These are phyloP conservation scores for Tuber magnatum DNA, from an alignment of 495 filamentous ascomycete genomes.

Conservation along the genomic window DNA sequence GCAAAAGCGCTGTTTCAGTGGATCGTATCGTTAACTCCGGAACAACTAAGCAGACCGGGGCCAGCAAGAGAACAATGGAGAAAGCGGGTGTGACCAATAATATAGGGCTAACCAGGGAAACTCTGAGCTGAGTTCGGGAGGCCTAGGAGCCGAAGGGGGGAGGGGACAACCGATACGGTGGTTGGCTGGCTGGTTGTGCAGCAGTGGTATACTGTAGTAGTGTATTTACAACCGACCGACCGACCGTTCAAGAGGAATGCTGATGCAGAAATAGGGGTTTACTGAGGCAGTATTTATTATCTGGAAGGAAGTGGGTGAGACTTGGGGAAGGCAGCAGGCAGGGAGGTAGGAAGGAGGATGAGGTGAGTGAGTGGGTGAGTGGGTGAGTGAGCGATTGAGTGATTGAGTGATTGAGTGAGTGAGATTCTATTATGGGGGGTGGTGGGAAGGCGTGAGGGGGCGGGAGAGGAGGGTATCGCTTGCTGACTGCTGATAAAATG, in stretches of 20 bases:
- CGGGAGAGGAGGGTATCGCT: not conserved
- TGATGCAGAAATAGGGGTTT: not conserved
- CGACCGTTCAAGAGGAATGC: not conserved
- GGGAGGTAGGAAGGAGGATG: not conserved
- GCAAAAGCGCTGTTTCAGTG: conserved; percentile 9
- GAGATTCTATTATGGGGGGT: not conserved
- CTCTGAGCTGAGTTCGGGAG: conserved; percentile 1
- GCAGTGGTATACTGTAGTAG: not conserved
- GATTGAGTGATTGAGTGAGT: not conserved
- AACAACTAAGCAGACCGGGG: conserved; percentile 3
- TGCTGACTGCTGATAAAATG: not conserved
- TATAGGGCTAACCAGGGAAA: not conserved
- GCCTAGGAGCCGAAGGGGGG: not conserved
- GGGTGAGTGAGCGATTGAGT: not conserved
- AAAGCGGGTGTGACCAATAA: conserved; percentile 4
- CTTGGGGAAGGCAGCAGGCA: not conserved
- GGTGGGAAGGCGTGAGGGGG: not conserved
- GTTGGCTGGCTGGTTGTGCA: not conserved
- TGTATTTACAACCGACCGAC: conserved; percentile 1
- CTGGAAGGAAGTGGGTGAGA: not conserved
- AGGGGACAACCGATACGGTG: not conserved
- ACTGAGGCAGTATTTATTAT: not conserved
- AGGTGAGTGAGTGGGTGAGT: too few relatives aligned
- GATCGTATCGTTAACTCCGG: conserved; percentile 3
- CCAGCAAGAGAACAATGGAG: conserved; percentile 3